Base-by-base conservation (phyloP, 2,329 filamentous ascomycete genomes). In the Beauveria sp. region DNA sequence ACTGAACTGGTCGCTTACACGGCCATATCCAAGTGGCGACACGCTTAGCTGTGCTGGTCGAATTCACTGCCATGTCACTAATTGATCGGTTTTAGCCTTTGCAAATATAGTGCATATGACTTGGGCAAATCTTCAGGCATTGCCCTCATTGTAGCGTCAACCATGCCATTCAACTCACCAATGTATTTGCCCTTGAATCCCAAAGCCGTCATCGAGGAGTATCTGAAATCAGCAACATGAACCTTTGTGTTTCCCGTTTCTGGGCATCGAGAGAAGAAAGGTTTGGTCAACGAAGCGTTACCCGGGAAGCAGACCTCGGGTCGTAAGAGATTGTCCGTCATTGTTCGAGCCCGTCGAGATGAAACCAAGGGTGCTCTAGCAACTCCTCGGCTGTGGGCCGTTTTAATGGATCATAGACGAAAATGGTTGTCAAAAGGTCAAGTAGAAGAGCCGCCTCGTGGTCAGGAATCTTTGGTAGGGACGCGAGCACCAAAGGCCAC, bases 301-400 rank as follows among this genome's bases (percentile, higher is more conserved):
- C 30, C 30, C 10, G 10, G 30, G 5, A 34, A 34, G 30, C 30
- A 0, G 30, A 12, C 10, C 3, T 34, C 10, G 30, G 3, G 30
- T 34, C 10, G 1, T 4, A 12, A 34, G 30, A 12, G 1, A 1
- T 34, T 34, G 30, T 2, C 12, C 12, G 12, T 58, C 46, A 58
- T n/a, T 58, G 20, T n/a, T 58, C 10, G 30, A 24, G 55, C 34
- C 9, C 3, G 55, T 58, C 55, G 34, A 50, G 30, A 58, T 66
- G 56, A 62, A 70, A 69, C 67, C 66, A 70, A 64, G 66, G 65
- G 60, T 70, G 67, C 14, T 50, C 53, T 20, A 67, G 62, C 34
- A 70, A 41, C 50, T 67, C 64, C 24, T 63, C 56, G 24, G 62
- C 64, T 16, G 53, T 67, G 22, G 57, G 43, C 18, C 68, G 64